Conservation (phyloP, 2,329 filamentous ascomycete species). For the Cadophora sp. region DNA sequence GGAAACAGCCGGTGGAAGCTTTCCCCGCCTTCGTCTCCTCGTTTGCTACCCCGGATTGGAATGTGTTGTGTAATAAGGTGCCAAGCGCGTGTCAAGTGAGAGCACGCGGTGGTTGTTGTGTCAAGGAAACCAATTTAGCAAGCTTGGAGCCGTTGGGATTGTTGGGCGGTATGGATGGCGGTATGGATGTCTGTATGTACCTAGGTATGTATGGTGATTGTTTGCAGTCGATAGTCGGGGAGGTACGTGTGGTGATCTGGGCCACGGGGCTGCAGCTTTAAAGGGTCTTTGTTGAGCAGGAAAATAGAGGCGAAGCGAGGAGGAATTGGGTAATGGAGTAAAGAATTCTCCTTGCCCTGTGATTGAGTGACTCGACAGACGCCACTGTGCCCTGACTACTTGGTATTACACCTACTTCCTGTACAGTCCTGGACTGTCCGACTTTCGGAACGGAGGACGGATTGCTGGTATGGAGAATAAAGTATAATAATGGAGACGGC, state of each 20-base stretch:
- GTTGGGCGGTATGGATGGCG: neutral
- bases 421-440: neutral
- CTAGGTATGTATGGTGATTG: neutral
- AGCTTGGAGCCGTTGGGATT: constrained; percentile 2
- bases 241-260: neutral
- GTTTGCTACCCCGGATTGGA: constrained; percentile 16
- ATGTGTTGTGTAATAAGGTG: constrained; percentile 17
- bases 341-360: constrained; percentile 11
- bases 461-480: no score
- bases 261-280: constrained; percentile 12
- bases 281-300: constrained; percentile 5
- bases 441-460: neutral
- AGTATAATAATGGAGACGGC: neutral
- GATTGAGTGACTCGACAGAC: constrained; percentile 12
- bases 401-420: neutral
- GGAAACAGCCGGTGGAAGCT: constrained; percentile 28
- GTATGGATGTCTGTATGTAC: no score
- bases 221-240: neutral
- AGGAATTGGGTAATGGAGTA: constrained; percentile 3
- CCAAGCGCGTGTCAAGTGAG: constrained; percentile 16
- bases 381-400: constrained; percentile 11
- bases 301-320: neutral
- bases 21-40: constrained; percentile 14
- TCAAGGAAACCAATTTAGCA: constrained; percentile 12
- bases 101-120: constrained; percentile 10